Base-by-base conservation (phyloP, 2,329 filamentous ascomycete species). In the Aspergillus carbonarius region DNA sequence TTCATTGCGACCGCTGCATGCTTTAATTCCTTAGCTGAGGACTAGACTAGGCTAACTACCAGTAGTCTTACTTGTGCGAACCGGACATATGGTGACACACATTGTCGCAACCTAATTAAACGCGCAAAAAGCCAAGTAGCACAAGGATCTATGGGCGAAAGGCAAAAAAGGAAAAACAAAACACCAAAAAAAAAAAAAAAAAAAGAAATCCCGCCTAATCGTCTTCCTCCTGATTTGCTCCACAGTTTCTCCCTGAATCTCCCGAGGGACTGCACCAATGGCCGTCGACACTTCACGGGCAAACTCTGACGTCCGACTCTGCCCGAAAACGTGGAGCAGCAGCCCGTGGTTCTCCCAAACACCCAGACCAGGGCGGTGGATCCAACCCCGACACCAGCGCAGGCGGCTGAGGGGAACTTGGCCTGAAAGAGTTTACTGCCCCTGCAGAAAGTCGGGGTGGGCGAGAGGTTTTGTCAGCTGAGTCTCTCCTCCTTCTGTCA, bases 251-350 rank as follows among this genome's bases (percentile, higher is more conserved):
- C 44, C 59, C 59, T 61, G 56, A 55, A 58, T 25, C 35, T 53
- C 56, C 59, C 59, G 59, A 61, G 15, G n/a, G 9, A 7, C n/a
- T 40, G 10, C 27, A 44, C 51, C 51, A 54, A 54, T 54, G 44
- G n/a, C 25, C 5, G 10, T 5, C 2, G 25, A 9, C 2, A 12
- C 50, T 35, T 30, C 17, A 37, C 18, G 20, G n/a, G 23, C 23
- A 59, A 60, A 49, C 25, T 54, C 47, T 47, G 40, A 54, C 54
- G 53, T 59, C 59, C 59, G 59, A 58, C 25, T 47, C 51, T 61
- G 56, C 56, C 59, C 59, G 59, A 59, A 53, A 58, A 56, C 59
- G 56, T 61, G 59, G 59, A 56, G 59, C 34, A 55, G 23, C 47
- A 39, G 17, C 27, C 37, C 47, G 58, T 48, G 39, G 44, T 30